Percentiles rank a stretch among this genome's conserved stretches.
Evolutionary conservation across 345 rosid genomes (phyloP).

Genomic region (Psidium guajava): DNA sequence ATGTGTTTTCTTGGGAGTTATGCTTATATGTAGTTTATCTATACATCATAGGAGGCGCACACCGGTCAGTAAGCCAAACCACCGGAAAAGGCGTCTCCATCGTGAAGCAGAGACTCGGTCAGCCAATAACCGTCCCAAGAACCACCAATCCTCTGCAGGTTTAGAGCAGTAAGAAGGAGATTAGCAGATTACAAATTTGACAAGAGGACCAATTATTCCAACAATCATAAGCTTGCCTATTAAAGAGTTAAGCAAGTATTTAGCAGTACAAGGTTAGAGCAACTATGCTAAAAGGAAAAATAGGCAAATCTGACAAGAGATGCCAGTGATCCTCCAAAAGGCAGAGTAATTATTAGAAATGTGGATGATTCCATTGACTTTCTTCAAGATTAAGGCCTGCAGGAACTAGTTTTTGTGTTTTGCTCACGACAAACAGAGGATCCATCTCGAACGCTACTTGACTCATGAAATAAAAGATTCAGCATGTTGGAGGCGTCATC

Average conservation of each 20-base stretch:
- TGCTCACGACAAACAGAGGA: background rate
- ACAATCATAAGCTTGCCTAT: background rate
- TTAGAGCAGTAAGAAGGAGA: background rate
- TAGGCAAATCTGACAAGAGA: background rate
- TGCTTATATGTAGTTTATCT: background rate
- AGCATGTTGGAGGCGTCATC: background rate
- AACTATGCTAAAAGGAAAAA: background rate
- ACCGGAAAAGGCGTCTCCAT: conserved; percentile 77
- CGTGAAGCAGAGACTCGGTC: conserved; percentile 79
- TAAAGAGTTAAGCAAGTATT: background rate
- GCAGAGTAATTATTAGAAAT: background rate
- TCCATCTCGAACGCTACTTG: background rate
- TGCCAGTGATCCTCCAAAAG: background rate
- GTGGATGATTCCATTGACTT: background rate
- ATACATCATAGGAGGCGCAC: background rate
- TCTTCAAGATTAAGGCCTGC: background rate
- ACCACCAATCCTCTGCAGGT: conserved; percentile 71
- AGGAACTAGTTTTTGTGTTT: background rate
- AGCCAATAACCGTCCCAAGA: conserved; percentile 97
- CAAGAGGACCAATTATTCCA: background rate
- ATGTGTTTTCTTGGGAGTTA: background rate
- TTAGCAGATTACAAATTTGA: background rate
- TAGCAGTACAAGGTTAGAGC: background rate
- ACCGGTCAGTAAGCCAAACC: conserved; percentile 64
- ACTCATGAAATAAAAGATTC: background rate